A percentile compares a stretch with the other conserved stretches of the same genome.
These are phyloP conservation scores for Tritrichomonas musculus DNA, from an alignment of 208 protist species.

Conservation along the genomic window DNA sequence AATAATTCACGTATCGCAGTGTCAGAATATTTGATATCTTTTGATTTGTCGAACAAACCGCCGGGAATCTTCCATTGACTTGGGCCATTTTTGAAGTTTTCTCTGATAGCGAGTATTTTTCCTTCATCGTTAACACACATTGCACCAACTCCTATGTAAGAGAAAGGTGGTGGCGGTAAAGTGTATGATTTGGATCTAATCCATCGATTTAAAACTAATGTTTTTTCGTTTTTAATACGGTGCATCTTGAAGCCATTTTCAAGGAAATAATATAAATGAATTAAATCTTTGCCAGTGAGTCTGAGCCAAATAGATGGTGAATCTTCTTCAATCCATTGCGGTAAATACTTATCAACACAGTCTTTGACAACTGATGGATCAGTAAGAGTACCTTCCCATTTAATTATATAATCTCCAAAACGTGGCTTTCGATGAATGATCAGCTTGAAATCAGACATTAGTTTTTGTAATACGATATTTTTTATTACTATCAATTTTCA, in stretches of 20 bases:
- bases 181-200: background rate
- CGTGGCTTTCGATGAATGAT: no score
- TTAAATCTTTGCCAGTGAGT: background rate
- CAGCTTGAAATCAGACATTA: no score
- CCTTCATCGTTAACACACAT: background rate
- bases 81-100: background rate
- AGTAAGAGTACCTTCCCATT: background rate
- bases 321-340: background rate
- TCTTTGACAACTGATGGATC: background rate
- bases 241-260: background rate
- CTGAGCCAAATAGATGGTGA: background rate
- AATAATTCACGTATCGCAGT: background rate
- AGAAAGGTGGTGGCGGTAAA: background rate
- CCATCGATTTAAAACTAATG: background rate
- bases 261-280: background rate
- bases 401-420: background rate
- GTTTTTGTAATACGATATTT: no score
- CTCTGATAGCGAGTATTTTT: background rate
- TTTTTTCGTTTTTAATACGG: background rate
- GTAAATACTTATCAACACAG: background rate
- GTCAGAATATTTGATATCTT: background rate
- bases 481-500: no score
- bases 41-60: background rate
- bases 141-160: background rate
- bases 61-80: background rate